phyloP scores from a whole-genome alignment of 139 green algal species.

The Chlamydomonas sphaeroides region DNA sequence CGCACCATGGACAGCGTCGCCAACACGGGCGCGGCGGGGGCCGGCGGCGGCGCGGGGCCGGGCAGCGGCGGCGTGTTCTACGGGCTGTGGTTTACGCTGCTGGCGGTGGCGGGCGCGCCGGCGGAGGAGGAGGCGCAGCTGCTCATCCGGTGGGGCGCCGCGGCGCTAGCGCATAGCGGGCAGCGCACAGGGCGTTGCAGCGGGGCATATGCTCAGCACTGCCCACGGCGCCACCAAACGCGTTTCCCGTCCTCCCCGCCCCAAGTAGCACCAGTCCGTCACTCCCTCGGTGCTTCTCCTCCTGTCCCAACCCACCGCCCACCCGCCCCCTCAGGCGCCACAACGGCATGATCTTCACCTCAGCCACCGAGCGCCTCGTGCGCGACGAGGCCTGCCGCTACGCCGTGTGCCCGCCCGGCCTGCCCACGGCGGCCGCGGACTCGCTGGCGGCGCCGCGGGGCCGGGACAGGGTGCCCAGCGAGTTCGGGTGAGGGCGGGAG shows the following conservation, averaged over 20 bases:
- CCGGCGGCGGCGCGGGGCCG: not conserved
- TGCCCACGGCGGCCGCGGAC: not conserved
- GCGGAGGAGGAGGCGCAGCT: not conserved
- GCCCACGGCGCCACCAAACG: no score
- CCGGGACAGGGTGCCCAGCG: not conserved
- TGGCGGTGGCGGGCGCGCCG: not conserved
- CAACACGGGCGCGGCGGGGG: no score
- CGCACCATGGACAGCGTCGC: slow-evolving; percentile 11
- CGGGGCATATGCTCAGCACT: no score
- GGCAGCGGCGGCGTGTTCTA: not conserved
- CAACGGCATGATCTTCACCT: slow-evolving; percentile 25
- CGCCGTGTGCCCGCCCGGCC: slow-evolving; percentile 28
- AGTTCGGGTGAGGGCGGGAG: slow-evolving; percentile 41
- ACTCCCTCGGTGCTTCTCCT: no score
- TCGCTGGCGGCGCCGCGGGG: not conserved
- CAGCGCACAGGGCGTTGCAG: no score
- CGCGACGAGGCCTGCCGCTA: not conserved
- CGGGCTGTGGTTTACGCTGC: slow-evolving; percentile 31
- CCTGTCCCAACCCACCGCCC: no score
- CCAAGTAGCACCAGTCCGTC: no score
- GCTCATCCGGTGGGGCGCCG: slow-evolving; percentile 1
- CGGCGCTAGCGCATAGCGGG: no score
- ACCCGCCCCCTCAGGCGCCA: no score
- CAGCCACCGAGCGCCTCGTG: not conserved
- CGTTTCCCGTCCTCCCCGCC: no score